phyloP scores from a whole-genome alignment of 2,329 filamentous ascomycete genomes.

The Penicillium sp. region DNA sequence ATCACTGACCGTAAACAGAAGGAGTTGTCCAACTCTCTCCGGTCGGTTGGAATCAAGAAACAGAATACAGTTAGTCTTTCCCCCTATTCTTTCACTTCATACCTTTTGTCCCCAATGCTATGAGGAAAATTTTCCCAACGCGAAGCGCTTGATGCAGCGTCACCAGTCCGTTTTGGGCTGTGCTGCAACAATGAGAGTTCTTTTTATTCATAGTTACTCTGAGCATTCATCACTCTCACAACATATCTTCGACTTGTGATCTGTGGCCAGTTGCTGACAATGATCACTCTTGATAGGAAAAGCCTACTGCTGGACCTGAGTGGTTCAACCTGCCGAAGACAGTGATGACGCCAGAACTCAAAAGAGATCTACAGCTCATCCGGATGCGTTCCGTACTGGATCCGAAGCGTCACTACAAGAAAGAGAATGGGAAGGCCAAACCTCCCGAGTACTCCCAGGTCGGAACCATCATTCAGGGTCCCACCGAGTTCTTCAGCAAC shows the following conservation, averaged over 20 bases:
- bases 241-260: conserved; percentile 3
- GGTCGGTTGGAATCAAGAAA: conserved; percentile 39
- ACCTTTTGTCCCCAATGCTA: conserved; percentile 36
- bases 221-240: conserved; percentile 41
- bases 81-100: background rate
- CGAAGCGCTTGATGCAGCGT: conserved; percentile 66
- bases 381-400: conserved; percentile 87
- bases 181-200: conserved; percentile 66
- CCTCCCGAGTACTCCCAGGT: conserved; percentile 82
- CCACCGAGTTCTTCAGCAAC: conserved; percentile 79
- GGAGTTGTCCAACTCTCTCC: conserved; percentile 22
- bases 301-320: conserved; percentile 67
- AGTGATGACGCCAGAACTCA: conserved; percentile 76
- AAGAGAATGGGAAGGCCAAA: conserved; percentile 66
- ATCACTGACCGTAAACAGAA: conserved; percentile 49
- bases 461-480: conserved; percentile 81
- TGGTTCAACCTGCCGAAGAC: conserved; percentile 91
- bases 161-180: conserved; percentile 73
- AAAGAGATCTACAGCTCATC: conserved; percentile 82
- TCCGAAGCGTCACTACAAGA: conserved; percentile 86
- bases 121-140: conserved; percentile 77
- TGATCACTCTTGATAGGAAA: conserved; percentile 40
- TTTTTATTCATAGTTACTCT: conserved; percentile 70
- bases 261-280: conserved; percentile 27
- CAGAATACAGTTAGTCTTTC: conserved; percentile 50